These are phyloP conservation scores for Helotiales sp. DNA, from an alignment of 2,329 filamentous ascomycete species.

Conservation along the genomic window DNA sequence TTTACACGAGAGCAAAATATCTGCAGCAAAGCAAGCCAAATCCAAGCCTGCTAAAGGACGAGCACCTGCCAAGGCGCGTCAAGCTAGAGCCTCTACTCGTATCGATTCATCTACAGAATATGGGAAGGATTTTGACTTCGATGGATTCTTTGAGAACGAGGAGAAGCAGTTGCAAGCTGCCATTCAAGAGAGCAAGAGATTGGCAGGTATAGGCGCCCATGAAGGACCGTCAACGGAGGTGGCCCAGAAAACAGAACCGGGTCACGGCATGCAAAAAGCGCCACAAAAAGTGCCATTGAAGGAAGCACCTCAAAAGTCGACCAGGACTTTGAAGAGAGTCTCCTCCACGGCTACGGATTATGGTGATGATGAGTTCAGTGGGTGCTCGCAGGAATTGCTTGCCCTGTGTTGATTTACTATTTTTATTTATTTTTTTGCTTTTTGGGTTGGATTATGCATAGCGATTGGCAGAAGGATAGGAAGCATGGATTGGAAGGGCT, in stretches of 20 bases:
- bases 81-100: no score
- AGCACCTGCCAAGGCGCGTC: neutral
- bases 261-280: no score
- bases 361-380: slow-evolving; percentile 32
- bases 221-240: neutral
- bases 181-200: slow-evolving; percentile 10
- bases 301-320: neutral
- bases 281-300: slow-evolving; percentile 4
- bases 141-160: slow-evolving; percentile 30
- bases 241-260: neutral
- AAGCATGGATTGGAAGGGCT: neutral
- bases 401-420: slow-evolving; percentile 14
- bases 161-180: slow-evolving; percentile 21
- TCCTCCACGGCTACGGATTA: slow-evolving; percentile 30
- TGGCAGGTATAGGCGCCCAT: neutral
- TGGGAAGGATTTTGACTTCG: neutral
- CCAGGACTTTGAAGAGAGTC: slow-evolving; percentile 16
- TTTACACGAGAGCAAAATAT: slow-evolving; percentile 24
- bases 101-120: neutral
- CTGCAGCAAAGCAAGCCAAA: neutral
- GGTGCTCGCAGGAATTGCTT: slow-evolving; percentile 26
- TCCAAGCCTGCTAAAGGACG: neutral
- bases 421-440: slow-evolving; percentile 1
- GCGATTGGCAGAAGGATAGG: neutral
- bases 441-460: slow-evolving; percentile 1